A percentile compares a stretch with the other conserved stretches of the same genome.
These are phyloP conservation scores for Fusarium mangiferae DNA, from an alignment of 2,329 filamentous ascomycete genomes.

Conservation along the genomic window DNA sequence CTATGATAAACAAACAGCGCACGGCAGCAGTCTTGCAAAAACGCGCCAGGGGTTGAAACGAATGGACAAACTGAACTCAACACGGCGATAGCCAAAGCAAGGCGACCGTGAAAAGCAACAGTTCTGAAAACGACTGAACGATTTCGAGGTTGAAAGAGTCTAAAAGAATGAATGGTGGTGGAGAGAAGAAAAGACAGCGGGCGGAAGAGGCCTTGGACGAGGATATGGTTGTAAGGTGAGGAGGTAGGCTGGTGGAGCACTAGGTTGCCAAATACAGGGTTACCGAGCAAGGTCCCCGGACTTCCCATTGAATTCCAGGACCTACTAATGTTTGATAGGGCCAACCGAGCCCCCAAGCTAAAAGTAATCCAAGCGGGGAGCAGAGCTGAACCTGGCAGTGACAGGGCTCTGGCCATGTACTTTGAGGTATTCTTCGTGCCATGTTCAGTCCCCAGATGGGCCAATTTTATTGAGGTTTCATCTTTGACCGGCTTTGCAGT, in stretches of 20 bases:
- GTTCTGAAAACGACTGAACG: slow-evolving; percentile 30
- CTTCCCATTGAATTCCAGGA: slow-evolving; percentile 19
- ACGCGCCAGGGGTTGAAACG: slow-evolving; percentile 39
- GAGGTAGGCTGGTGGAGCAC: slow-evolving; percentile 13
- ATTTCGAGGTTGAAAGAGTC: slow-evolving; percentile 24
- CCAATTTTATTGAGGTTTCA: slow-evolving; percentile 17
- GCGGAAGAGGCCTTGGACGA: slow-evolving; percentile 20
- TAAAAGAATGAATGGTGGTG: slow-evolving; percentile 25
- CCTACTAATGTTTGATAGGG: slow-evolving; percentile 33
- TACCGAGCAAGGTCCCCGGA: slow-evolving; percentile 25
- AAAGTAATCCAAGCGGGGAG: slow-evolving; percentile 9
- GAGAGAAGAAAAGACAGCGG: slow-evolving; percentile 2
- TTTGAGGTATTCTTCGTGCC: slow-evolving; percentile 11
- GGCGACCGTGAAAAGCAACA: slow-evolving; percentile 35
- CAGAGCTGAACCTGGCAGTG: slow-evolving; percentile 28
- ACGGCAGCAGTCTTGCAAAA: slow-evolving; percentile 38
- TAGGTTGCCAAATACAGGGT: neutral
- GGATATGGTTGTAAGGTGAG: slow-evolving; percentile 26
- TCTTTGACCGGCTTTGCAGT: slow-evolving; percentile 1
- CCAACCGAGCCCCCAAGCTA: slow-evolving; percentile 25
- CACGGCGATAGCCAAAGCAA: slow-evolving; percentile 34
- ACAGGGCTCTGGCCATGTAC: slow-evolving; percentile 9
- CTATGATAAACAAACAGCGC: slow-evolving; percentile 13
- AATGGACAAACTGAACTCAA: slow-evolving; percentile 45
- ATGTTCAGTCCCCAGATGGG: neutral